phyloP scores from a whole-genome alignment of 2,329 filamentous ascomycete species.

The Macroventuria anomochaeta region DNA sequence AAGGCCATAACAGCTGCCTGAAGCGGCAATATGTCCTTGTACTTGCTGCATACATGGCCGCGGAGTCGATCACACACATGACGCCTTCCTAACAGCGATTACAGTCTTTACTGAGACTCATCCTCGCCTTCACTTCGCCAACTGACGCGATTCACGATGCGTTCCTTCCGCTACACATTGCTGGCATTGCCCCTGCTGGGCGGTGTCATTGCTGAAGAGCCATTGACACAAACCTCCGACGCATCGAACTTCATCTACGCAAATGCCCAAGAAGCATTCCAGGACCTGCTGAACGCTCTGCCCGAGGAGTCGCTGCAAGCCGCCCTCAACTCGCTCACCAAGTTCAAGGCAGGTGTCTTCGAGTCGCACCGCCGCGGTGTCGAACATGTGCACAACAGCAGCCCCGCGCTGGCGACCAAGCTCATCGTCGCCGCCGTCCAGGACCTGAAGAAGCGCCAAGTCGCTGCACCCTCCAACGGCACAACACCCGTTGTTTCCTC shows the following conservation, averaged over 20 bases:
- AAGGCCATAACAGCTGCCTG: conserved; percentile 10
- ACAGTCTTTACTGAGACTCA: conserved; percentile 16
- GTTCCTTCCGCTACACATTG: conserved; percentile 39
- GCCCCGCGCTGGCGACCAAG: conserved; percentile 67
- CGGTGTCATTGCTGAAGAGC: conserved; percentile 28
- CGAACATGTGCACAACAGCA: conserved; percentile 66
- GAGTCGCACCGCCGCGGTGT: conserved; percentile 68
- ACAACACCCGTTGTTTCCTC: conserved; percentile 21
- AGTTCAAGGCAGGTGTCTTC: conserved; percentile 73
- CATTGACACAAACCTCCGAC: conserved; percentile 28
- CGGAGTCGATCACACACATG: background rate
- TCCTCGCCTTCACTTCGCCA: conserved; percentile 6
- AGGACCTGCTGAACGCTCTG: conserved; percentile 62
- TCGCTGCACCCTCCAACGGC: conserved; percentile 32
- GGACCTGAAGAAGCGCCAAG: conserved; percentile 53
- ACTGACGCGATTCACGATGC: conserved; percentile 34
- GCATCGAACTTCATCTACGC: conserved; percentile 34
- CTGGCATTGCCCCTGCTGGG: conserved; percentile 42
- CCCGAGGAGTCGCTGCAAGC: conserved; percentile 68
- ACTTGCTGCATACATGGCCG: conserved; percentile 1
- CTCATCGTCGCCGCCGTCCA: conserved; percentile 68
- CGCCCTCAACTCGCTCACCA: conserved; percentile 67
- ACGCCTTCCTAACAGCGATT: conserved; percentile 28
- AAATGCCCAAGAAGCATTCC: conserved; percentile 55
- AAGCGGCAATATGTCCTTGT: conserved; percentile 10